Evolutionary conservation across 2,329 filamentous ascomycete species (phyloP).

Genomic region (Botryosphaeria dothidea): DNA sequence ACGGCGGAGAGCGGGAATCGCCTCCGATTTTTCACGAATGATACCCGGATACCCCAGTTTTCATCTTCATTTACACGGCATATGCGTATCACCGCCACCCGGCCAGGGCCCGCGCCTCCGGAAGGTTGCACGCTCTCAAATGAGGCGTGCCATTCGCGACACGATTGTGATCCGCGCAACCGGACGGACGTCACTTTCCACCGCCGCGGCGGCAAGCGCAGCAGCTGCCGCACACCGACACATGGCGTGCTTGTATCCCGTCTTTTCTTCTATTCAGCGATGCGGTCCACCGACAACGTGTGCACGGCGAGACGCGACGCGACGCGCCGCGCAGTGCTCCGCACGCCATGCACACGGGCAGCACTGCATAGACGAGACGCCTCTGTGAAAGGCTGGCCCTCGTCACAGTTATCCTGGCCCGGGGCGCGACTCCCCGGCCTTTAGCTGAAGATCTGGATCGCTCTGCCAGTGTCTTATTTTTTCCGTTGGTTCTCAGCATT

Average conservation of each 20-base stretch:
- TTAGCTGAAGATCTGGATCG: constrained; percentile 14
- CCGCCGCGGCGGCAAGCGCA: neutral
- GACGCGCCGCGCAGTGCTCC: constrained; percentile 14
- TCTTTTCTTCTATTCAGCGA: neutral
- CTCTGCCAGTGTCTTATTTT: neutral
- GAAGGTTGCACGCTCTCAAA: constrained; percentile 2
- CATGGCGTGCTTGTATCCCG: neutral
- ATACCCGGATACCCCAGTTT: constrained; percentile 14
- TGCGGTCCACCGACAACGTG: neutral
- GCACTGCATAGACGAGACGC: constrained; percentile 22
- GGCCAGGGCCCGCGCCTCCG: neutral
- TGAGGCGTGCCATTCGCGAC: constrained; percentile 8
- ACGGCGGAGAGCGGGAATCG: neutral
- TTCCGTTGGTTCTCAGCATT: neutral
- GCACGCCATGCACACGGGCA: constrained; percentile 20
- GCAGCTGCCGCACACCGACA: constrained; percentile 4
- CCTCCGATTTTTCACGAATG: constrained; percentile 11
- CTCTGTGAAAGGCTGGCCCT: constrained; percentile 20
- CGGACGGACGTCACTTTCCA: constrained; percentile 9
- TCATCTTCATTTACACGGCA: constrained; percentile 2
- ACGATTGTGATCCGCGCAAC: constrained; percentile 8
- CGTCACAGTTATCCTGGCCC: constrained; percentile 19
- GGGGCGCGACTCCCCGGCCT: neutral
- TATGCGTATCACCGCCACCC: constrained; percentile 3
- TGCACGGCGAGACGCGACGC: constrained; percentile 1